Percentiles rank a stretch among this genome's conserved stretches.
Evolutionary conservation across 208 protist species (phyloP).

Genomic region (Leishmania braziliensis): DNA sequence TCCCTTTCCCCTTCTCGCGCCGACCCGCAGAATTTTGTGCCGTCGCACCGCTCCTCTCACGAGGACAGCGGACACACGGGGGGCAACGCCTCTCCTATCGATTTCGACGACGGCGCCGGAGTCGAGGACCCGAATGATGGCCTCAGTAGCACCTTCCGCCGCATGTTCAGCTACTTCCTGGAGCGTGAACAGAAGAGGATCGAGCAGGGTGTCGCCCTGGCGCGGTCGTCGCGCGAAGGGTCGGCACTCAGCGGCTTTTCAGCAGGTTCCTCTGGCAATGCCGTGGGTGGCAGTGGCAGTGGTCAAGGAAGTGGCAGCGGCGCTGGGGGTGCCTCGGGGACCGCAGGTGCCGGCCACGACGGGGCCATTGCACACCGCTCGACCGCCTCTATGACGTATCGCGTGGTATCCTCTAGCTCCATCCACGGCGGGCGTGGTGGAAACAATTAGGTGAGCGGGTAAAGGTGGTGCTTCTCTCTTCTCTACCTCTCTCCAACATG

Average conservation of each 20-base stretch:
- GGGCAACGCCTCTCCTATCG: slow-evolving; percentile 31
- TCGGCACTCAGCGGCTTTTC: slow-evolving; percentile 1
- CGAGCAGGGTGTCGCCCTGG: slow-evolving; percentile 52
- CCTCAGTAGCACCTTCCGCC: slow-evolving; percentile 52
- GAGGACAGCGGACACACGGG: slow-evolving; percentile 9
- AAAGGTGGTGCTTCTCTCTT: not conserved
- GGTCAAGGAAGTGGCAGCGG: slow-evolving; percentile 3
- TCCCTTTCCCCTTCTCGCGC: slow-evolving; percentile 21
- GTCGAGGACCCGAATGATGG: slow-evolving; percentile 32
- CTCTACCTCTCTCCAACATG: not conserved
- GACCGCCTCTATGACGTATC: slow-evolving; percentile 41
- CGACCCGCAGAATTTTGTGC: slow-evolving; percentile 16
- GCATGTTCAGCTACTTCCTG: slow-evolving; percentile 68
- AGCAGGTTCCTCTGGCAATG: slow-evolving; percentile 7
- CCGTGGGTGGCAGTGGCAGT: not conserved
- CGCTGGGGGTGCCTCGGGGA: slow-evolving; percentile 9
- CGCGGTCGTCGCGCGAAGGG: slow-evolving; percentile 33
- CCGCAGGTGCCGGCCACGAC: slow-evolving; percentile 21
- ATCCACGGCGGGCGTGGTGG: slow-evolving; percentile 45
- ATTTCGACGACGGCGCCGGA: slow-evolving; percentile 43
- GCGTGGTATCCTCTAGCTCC: slow-evolving; percentile 52
- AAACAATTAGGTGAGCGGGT: not conserved
- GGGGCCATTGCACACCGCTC: slow-evolving; percentile 19
- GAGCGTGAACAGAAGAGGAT: slow-evolving; percentile 64
- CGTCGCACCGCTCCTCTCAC: slow-evolving; percentile 13